These are phyloP conservation scores for Solanum sitiens DNA, from an alignment of 257 asterid genomes.

Conservation along the genomic window DNA sequence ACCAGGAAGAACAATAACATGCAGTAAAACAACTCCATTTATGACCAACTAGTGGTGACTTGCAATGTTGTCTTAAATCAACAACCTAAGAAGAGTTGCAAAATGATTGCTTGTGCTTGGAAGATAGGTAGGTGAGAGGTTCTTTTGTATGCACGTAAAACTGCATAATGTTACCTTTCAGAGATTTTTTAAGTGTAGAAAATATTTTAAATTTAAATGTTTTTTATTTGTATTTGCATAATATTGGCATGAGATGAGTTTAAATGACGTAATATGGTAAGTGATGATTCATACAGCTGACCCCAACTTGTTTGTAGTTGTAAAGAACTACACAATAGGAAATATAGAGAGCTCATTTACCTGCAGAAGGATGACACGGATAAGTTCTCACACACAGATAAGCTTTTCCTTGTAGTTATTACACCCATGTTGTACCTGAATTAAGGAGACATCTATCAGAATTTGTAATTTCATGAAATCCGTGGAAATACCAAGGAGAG, in stretches of 20 bases:
- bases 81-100: background rate
- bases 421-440: conserved; percentile 90
- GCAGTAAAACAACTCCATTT: background rate
- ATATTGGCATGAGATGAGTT: background rate
- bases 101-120: background rate
- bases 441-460: background rate
- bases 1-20: background rate
- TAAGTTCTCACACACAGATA: conserved; percentile 69
- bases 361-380: conserved; percentile 85
- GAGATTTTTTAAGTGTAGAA: background rate
- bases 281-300: background rate
- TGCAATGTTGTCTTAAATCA: background rate
- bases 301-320: background rate
- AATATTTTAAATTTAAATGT: background rate
- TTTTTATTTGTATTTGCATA: background rate
- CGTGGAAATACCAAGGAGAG: background rate
- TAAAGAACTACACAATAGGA: background rate
- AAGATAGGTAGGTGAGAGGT: background rate
- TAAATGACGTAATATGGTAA: background rate
- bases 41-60: background rate
- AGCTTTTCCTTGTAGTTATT: conserved; percentile 75
- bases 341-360: conserved; percentile 24
- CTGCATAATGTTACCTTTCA: background rate
- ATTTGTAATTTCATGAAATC: background rate
- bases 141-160: background rate